Evolutionary conservation across 768 basidiomycete species (phyloP), one percentile per base, ranked within the genome.

Genomic region (Phanerodontia chrysosporium): DNA sequence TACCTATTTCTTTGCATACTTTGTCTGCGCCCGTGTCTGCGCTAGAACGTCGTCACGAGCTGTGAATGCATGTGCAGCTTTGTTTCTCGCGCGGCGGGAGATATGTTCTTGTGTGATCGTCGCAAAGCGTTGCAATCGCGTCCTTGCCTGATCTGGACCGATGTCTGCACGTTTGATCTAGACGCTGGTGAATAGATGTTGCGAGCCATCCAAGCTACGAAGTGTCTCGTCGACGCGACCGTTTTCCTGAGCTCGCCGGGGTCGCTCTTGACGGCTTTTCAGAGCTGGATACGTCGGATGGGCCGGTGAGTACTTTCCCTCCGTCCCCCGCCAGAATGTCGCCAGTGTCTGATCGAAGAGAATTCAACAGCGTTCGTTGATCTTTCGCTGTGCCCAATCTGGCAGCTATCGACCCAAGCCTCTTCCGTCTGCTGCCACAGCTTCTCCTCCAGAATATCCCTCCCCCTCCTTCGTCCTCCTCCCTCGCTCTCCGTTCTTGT

Each of bases 351-450:
- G 45, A 60, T 60, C 58, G 13, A 14, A 21, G 28, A 9, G 18
- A 1, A 12, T 21, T 39, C 10, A n/a, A 45, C 51, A 36, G 39
- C 28, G 53, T 49, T 53, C 52, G 58, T 60, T 60, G 58, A 60
- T 60, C 58, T 21, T n/a, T 55, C 51, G 30, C 49, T 29, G 29
- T 55, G 58, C 58, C 58, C 53, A 51, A 60, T 60, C 44, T 35
- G 58, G 58, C 58, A 55, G 46, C 53, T 46, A 51, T 45, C 48
- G 58, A 60, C 58, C 58, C 52, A 60, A 53, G 52, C 58, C 58
- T 55, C 46, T 49, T 58, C 58, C 45, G 49, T 48, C 45, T 18
- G 22, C 56, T 57, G 44, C 55, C 44, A 55, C 42, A 45, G 52
- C 52, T 25, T 18, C 10, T 10, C 10, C 39, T 7, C 39, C 4